These are phyloP conservation scores for Rhizopus microsporus DNA, from an alignment of 371 early-diverging fungal species.

Conservation along the genomic window DNA sequence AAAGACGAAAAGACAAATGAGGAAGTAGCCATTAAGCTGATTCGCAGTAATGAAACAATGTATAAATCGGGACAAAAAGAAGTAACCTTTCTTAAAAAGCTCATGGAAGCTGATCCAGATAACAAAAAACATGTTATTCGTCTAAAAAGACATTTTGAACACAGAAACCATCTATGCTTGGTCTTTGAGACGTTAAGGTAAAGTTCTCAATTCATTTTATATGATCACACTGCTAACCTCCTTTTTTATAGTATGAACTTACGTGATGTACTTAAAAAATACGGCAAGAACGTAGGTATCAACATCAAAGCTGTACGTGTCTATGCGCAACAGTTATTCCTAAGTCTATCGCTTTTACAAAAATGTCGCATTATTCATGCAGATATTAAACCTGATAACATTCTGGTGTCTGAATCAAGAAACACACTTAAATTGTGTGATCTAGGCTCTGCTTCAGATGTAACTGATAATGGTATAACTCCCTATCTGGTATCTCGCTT, in stretches of 20 bases:
- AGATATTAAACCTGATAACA: constrained; percentile 98
- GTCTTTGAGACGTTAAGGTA: constrained; percentile 91
- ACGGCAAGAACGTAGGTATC: constrained; percentile 90
- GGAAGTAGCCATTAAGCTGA: constrained; percentile 96
- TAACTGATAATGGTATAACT: constrained; percentile 86
- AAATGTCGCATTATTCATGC: constrained; percentile 90
- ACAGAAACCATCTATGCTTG: constrained; percentile 88
- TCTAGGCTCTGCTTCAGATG: constrained; percentile 91
- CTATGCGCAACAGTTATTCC: constrained; percentile 91
- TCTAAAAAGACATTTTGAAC: constrained; percentile 83
- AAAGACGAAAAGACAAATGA: constrained; percentile 65
- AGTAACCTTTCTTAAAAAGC: constrained; percentile 78
- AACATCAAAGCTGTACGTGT: constrained; percentile 90
- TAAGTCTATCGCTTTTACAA: constrained; percentile 81
- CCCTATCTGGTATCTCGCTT: constrained; percentile 97
- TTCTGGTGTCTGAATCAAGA: constrained; percentile 82
- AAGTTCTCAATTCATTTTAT: not conserved
- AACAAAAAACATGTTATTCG: constrained; percentile 88
- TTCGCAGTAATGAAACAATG: constrained; percentile 95
- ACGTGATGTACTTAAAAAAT: constrained; percentile 91
- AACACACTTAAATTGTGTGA: constrained; percentile 89
- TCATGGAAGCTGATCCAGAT: constrained; percentile 82
- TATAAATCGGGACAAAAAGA: constrained; percentile 93
- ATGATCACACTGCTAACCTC: not conserved
- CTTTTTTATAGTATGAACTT: constrained; percentile 75